Conservation (phyloP, 306 rosid genomes). For the Amphicarpaea edgeworthii region DNA sequence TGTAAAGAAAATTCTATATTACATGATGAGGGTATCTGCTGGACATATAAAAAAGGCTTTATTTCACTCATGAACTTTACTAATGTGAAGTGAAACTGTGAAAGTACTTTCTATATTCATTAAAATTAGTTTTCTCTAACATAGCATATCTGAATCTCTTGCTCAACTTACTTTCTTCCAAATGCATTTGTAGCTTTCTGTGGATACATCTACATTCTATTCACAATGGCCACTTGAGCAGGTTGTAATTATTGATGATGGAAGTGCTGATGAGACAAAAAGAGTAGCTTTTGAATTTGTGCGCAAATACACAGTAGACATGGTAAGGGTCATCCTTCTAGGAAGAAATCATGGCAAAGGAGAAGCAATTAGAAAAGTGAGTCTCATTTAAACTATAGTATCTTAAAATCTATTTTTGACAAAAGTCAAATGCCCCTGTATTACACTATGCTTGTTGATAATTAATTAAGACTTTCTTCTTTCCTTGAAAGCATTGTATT, state of each 20-base stretch:
- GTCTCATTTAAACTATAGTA: conserved; percentile 54
- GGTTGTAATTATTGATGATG: conserved; percentile 93
- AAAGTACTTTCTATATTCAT: conserved; percentile 10
- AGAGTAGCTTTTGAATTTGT: conserved; percentile 87
- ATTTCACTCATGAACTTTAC: conserved; percentile 31
- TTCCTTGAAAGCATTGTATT: conserved; percentile 79
- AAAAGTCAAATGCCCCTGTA: neutral
- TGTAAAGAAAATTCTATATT: neutral
- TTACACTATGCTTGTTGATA: conserved; percentile 35
- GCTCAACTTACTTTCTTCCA: conserved; percentile 17
- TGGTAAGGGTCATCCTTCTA: conserved; percentile 86
- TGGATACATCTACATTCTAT: conserved; percentile 25
- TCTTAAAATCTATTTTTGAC: conserved; percentile 31
- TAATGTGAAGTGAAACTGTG: neutral
- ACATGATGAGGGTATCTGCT: conserved; percentile 4
- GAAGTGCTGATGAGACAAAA: conserved; percentile 91
- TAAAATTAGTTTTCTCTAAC: conserved; percentile 30
- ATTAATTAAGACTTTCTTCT: conserved; percentile 75
- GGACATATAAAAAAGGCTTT: conserved; percentile 25
- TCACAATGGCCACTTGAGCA: conserved; percentile 51
- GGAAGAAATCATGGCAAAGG: conserved; percentile 97
- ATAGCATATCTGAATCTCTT: conserved; percentile 17
- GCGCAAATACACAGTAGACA: conserved; percentile 79
- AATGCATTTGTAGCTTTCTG: conserved; percentile 10
- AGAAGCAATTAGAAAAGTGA: conserved; percentile 99